These are phyloP conservation scores for Acacia pycnantha DNA, from an alignment of 331 rosid species.

Conservation along the genomic window DNA sequence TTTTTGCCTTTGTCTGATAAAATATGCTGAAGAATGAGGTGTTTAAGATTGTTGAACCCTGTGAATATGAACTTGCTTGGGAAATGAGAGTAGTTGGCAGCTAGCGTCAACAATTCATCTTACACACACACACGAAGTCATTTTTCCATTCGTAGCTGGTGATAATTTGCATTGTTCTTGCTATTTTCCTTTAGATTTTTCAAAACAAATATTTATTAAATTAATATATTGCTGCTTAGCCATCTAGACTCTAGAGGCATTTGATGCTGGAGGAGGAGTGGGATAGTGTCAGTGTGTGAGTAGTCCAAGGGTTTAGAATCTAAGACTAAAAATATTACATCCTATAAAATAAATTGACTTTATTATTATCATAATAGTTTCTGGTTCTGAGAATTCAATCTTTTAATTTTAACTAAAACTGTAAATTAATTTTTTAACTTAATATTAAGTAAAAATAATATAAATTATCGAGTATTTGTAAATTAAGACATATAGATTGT, in stretches of 20 bases:
- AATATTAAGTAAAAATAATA: no score
- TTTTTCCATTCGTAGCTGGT: slow-evolving; percentile 24
- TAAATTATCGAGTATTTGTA: neutral
- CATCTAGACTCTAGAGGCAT: neutral
- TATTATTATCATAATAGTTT: neutral
- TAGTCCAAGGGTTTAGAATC: neutral
- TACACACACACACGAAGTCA: slow-evolving; percentile 12
- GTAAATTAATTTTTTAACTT: neutral
- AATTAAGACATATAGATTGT: no score
- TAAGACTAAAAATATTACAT: no score
- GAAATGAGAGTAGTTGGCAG: slow-evolving; percentile 17
- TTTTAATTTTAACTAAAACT: neutral
- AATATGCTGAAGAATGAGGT: slow-evolving; percentile 3
- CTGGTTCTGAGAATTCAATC: neutral
- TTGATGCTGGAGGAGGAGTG: neutral
- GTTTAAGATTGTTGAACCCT: slow-evolving; percentile 19
- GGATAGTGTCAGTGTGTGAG: neutral
- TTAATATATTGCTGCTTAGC: neutral
- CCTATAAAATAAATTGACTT: no score
- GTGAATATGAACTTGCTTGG: slow-evolving; percentile 22
- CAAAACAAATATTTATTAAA: neutral
- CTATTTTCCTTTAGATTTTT: neutral
- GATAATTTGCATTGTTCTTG: neutral
- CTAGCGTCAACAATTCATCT: slow-evolving; percentile 17
- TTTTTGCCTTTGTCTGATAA: neutral